Percentiles rank a stretch among this genome's conserved stretches.
Conservation (phyloP, 306 rosid genomes). For the Mimosa bimucronata region DNA sequence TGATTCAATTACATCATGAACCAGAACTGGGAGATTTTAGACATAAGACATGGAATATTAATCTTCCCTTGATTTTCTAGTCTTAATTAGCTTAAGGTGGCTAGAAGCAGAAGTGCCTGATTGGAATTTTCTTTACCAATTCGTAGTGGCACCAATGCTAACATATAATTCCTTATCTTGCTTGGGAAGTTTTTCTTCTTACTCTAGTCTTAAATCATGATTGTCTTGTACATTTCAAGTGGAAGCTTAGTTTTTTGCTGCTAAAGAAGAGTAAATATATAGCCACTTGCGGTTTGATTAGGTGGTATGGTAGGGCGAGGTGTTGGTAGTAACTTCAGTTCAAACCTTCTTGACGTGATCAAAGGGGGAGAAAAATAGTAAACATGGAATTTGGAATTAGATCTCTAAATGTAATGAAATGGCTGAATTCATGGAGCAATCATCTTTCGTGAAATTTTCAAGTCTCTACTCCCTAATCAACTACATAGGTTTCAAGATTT, state of each 20-base stretch:
- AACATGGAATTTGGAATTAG: not conserved
- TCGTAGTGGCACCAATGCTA: not conserved
- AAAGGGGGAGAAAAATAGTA: not conserved
- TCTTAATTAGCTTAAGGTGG: not conserved
- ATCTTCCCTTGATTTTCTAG: not conserved
- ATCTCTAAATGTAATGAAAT: not conserved
- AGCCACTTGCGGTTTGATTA: not conserved
- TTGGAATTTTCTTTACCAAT: not conserved
- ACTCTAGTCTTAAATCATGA: constrained; percentile 5
- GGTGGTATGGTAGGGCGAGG: not conserved
- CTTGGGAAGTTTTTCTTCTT: not conserved
- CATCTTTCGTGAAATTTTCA: not conserved
- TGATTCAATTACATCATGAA: not conserved
- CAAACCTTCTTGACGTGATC: not conserved
- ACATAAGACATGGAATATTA: not conserved
- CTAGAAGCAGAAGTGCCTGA: not conserved
- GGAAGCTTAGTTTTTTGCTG: not conserved
- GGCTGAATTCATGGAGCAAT: not conserved
- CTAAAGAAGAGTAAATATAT: not conserved
- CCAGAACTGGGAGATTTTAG: not conserved
- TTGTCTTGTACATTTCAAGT: not conserved
- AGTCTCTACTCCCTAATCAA: not conserved
- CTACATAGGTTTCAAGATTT: not conserved
- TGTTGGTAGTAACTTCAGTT: not conserved
- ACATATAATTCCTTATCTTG: not conserved